Conservation (phyloP, 306 rosid species). For the Prunus kanzakura region DNA sequence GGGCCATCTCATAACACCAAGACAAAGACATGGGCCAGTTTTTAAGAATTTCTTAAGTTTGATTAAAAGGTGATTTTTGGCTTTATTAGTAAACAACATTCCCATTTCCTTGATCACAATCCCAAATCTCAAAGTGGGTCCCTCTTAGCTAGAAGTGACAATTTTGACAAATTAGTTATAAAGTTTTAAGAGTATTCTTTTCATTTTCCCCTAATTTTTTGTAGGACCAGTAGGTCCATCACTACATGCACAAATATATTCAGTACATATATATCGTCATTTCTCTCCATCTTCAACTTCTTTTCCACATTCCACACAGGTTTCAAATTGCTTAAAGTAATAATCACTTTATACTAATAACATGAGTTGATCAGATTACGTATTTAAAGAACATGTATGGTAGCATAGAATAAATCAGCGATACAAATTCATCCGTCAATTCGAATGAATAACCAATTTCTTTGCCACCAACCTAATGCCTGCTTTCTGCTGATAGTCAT, state of each 20-base stretch:
- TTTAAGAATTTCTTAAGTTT: not conserved
- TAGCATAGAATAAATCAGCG: slow-evolving; percentile 2
- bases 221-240: no score
- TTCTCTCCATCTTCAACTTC: no score
- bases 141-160: no score
- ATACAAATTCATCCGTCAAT: slow-evolving; percentile 23
- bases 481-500: slow-evolving; percentile 79
- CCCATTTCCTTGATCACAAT: not conserved
- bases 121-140: not conserved
- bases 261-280: no score
- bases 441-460: slow-evolving; percentile 65
- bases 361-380: not conserved
- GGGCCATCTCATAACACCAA: not conserved
- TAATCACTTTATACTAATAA: not conserved
- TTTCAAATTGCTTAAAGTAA: not conserved
- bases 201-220: not conserved
- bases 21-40: not conserved
- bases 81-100: not conserved
- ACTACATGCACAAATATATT: no score
- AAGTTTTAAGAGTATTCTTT: not conserved
- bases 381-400: not conserved
- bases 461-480: slow-evolving; percentile 81
- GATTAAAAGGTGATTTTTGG: not conserved
- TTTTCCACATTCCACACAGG: no score
- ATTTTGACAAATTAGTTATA: not conserved